phyloP scores from a whole-genome alignment of 495 filamentous ascomycete genomes.

The Annulohypoxylon nitens region DNA sequence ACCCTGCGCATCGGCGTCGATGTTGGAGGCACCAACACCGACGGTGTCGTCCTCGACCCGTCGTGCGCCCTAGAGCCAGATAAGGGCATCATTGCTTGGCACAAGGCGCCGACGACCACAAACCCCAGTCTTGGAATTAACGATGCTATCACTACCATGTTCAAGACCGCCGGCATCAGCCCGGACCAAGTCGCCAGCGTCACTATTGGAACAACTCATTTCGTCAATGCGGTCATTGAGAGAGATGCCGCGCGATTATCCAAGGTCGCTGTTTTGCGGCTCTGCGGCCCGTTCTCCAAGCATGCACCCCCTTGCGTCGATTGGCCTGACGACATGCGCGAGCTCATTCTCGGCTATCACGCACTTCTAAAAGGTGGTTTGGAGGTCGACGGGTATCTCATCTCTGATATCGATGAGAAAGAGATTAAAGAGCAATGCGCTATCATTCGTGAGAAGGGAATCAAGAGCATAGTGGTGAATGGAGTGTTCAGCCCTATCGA shows the following conservation, averaged over 20 bases:
- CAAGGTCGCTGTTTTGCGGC: slow-evolving; percentile 67
- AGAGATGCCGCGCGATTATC: slow-evolving; percentile 64
- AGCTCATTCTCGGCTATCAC: slow-evolving; percentile 61
- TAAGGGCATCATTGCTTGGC: slow-evolving; percentile 64
- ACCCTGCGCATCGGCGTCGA: slow-evolving; percentile 60
- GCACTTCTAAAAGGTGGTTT: slow-evolving; percentile 62
- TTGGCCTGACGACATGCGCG: slow-evolving; percentile 60
- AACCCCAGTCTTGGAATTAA: slow-evolving; percentile 69
- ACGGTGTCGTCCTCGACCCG: slow-evolving; percentile 69
- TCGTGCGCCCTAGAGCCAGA: slow-evolving; percentile 52
- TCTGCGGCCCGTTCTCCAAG: slow-evolving; percentile 67
- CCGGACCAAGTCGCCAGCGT: slow-evolving; percentile 64
- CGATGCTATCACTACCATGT: slow-evolving; percentile 61
- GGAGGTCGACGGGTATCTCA: slow-evolving; percentile 65
- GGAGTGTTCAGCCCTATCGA: slow-evolving; percentile 72
- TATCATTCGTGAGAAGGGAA: slow-evolving; percentile 59
- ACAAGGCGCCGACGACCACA: slow-evolving; percentile 70
- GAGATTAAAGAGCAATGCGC: slow-evolving; percentile 60
- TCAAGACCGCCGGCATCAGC: slow-evolving; percentile 56
- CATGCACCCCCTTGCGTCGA: slow-evolving; percentile 68
- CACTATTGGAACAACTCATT: slow-evolving; percentile 73
- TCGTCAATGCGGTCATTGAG: slow-evolving; percentile 74
- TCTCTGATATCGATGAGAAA: slow-evolving; percentile 60
- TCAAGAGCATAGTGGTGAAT: slow-evolving; percentile 66
- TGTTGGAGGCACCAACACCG: slow-evolving; percentile 72